Evolutionary conservation across 768 basidiomycete species (phyloP).

Genomic region (Mycena polygramma): DNA sequence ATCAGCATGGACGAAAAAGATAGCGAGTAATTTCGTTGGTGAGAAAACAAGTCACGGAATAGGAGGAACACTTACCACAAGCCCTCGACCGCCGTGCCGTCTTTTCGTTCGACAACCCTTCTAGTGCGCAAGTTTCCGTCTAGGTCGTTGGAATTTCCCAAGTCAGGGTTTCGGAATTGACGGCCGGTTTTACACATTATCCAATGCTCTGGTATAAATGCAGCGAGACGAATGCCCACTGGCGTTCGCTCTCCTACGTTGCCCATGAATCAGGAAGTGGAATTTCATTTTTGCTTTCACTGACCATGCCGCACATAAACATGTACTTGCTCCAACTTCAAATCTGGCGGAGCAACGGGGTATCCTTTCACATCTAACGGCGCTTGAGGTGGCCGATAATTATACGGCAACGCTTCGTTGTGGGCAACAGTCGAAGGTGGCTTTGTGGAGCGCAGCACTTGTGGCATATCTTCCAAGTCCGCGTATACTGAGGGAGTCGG

Average conservation of each 20-base stretch:
- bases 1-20: neutral
- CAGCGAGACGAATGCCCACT: constrained; percentile 75
- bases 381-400: constrained; percentile 53
- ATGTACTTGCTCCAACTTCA: constrained; percentile 79
- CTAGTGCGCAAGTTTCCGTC: constrained; percentile 53
- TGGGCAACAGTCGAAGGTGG: constrained; percentile 16
- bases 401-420: constrained; percentile 34
- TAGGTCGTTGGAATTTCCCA: constrained; percentile 41
- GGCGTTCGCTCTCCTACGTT: constrained; percentile 81
- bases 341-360: constrained; percentile 65
- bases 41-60: neutral
- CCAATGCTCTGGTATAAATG: constrained; percentile 79
- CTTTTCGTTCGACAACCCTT: constrained; percentile 66
- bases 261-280: neutral
- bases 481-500: constrained; percentile 20
- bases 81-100: constrained; percentile 67
- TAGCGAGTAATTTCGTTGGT: constrained; percentile 5
- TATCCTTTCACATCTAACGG: constrained; percentile 74
- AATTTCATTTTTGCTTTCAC: constrained; percentile 33
- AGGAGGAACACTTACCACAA: constrained; percentile 67
- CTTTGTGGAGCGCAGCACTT: constrained; percentile 35
- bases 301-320: constrained; percentile 81
- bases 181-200: constrained; percentile 70
- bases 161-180: constrained; percentile 62
- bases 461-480: constrained; percentile 28